Conservation (phyloP, 805 yeast species). For the Kuraishia ogatae region DNA sequence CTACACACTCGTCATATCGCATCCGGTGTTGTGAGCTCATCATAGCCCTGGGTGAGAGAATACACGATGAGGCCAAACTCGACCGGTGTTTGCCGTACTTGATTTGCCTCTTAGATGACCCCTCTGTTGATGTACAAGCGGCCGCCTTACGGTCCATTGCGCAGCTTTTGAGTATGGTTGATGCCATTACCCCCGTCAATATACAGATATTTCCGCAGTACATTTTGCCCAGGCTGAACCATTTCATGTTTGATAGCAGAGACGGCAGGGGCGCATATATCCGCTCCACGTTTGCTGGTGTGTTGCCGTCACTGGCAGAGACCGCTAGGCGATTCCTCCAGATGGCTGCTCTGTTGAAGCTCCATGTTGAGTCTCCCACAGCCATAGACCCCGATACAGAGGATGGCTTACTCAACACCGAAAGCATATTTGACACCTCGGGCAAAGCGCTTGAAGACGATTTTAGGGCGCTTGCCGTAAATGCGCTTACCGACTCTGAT, state of each 20-base stretch:
- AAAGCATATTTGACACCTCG: slow-evolving; percentile 25
- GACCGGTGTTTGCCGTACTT: slow-evolving; percentile 83
- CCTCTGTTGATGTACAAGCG: slow-evolving; percentile 54
- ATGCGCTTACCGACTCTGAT: slow-evolving; percentile 61
- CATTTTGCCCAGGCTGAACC: slow-evolving; percentile 58
- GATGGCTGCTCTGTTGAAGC: slow-evolving; percentile 42
- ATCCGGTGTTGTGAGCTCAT: slow-evolving; percentile 70
- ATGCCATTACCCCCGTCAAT: slow-evolving; percentile 64
- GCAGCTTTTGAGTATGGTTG: slow-evolving; percentile 57
- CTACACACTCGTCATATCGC: slow-evolving; percentile 50
- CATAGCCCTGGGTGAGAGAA: slow-evolving; percentile 63
- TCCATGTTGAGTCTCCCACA: slow-evolving; percentile 12
- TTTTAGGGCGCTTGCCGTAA: slow-evolving; percentile 58
- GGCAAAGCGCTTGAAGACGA: slow-evolving; percentile 37
- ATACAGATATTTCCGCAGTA: slow-evolving; percentile 75
- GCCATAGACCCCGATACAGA: slow-evolving; percentile 37
- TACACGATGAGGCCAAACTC: slow-evolving; percentile 75
- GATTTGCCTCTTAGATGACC: slow-evolving; percentile 63
- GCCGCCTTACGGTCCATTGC: slow-evolving; percentile 58
- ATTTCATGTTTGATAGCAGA: slow-evolving; percentile 21
- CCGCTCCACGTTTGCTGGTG: slow-evolving; percentile 60
- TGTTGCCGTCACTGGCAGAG: slow-evolving; percentile 65
- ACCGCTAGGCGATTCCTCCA: slow-evolving; percentile 57
- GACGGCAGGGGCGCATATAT: slow-evolving; percentile 28
- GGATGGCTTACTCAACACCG: slow-evolving; percentile 24